Percentiles rank a stretch among this genome's conserved stretches.
These are phyloP conservation scores for Hyaloraphidium curvatum DNA, from an alignment of 192 early-diverging fungal genomes.

Conservation along the genomic window DNA sequence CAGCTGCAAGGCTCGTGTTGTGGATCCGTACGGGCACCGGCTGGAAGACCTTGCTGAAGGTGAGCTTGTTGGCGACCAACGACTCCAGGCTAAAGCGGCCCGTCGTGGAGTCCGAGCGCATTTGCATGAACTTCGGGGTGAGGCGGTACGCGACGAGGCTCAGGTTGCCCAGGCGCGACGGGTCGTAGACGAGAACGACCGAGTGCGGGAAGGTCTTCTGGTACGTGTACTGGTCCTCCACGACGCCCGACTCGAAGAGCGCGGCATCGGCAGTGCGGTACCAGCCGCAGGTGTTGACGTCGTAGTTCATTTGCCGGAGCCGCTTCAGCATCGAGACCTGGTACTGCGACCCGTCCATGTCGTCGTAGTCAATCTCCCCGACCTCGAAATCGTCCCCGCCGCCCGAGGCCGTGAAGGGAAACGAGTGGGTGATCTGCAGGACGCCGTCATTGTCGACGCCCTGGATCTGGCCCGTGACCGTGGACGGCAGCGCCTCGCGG, in stretches of 20 bases:
- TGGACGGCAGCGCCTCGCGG: constrained; percentile 51
- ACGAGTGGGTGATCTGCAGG: constrained; percentile 84
- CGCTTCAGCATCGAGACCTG: constrained; percentile 86
- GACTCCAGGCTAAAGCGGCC: constrained; percentile 70
- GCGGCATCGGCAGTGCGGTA: constrained; percentile 81
- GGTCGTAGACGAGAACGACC: constrained; percentile 82
- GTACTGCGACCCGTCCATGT: constrained; percentile 44
- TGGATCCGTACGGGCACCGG: constrained; percentile 73
- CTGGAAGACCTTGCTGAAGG: constrained; percentile 74
- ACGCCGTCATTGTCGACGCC: constrained; percentile 77
- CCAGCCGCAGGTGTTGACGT: constrained; percentile 95
- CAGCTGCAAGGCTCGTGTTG: constrained; percentile 60
- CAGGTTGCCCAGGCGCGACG: constrained; percentile 64
- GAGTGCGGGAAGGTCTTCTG: constrained; percentile 68
- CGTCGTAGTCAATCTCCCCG: constrained; percentile 18
- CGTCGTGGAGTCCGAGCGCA: constrained; percentile 50
- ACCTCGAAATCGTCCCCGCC: constrained; percentile 13
- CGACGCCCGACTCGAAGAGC: constrained; percentile 72
- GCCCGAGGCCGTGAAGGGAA: constrained; percentile 52
- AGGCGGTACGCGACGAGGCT: constrained; percentile 75
- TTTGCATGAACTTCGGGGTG: constrained; percentile 60
- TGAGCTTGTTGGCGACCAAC: constrained; percentile 52
- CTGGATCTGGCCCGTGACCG: constrained; percentile 79
- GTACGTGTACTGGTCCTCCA: constrained; percentile 81
- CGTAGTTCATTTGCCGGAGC: constrained; percentile 81